Percentiles rank a stretch among this genome's conserved stretches.
phyloP scores from a whole-genome alignment of 306 rosid species.

The Alnus rubra region DNA sequence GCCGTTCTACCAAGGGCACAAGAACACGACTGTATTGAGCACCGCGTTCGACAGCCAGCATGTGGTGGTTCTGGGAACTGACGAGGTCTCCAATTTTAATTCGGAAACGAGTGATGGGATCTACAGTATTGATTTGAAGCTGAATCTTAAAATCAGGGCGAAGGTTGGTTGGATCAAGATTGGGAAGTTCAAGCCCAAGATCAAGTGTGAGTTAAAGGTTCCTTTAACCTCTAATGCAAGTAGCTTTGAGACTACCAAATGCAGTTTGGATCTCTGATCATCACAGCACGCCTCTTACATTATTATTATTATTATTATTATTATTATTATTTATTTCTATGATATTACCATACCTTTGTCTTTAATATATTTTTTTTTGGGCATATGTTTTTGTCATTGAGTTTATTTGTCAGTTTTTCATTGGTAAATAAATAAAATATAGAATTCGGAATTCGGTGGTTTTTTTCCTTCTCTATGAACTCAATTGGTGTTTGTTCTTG shows the following conservation, averaged over 20 bases:
- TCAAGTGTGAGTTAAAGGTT: conserved; percentile 42
- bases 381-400: not conserved
- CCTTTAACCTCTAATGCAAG: conserved; percentile 36
- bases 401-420: not conserved
- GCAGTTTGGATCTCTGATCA: conserved; percentile 37
- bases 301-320: not conserved
- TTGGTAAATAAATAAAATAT: not conserved
- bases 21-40: conserved; percentile 31
- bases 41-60: conserved; percentile 32
- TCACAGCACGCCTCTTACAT: not conserved
- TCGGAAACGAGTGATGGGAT: conserved; percentile 32
- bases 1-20: conserved; percentile 44
- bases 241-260: conserved; percentile 31
- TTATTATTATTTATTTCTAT: not conserved
- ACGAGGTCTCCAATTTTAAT: conserved; percentile 13
- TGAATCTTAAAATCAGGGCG: conserved; percentile 38
- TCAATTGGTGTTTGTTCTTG: not conserved
- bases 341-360: not conserved
- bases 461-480: not conserved
- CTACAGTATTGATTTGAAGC: conserved; percentile 41
- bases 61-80: not conserved
- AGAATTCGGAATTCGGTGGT: not conserved
- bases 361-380: not conserved
- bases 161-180: conserved; percentile 39
- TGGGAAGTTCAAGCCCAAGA: conserved; percentile 43